Base-by-base conservation (phyloP, 2,329 filamentous ascomycete species). In the Berkeleyomyces basicola region DNA sequence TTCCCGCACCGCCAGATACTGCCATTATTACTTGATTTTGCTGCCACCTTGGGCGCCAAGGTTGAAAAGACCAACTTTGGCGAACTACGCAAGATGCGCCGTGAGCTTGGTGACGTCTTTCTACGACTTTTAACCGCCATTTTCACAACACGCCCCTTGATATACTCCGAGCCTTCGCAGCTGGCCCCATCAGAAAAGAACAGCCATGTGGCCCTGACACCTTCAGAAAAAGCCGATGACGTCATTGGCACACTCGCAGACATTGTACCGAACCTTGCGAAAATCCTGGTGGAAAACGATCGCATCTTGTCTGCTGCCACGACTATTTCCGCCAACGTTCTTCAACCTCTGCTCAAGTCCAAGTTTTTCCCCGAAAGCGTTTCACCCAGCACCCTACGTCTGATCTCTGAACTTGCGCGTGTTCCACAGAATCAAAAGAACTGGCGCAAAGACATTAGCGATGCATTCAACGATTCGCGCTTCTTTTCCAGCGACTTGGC, bases 41-140 rank as follows among this genome's bases (percentile, higher is more conserved):
- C 90, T 0, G 87, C 88, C 0, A 88, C 95, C 46, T 76, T 99
- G 44, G 92, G 93, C 1, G 87, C 93, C 71, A 99, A 99, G 76
- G 87, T 97, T 59, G 91, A 96, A 72, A 96, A 99, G 68, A 99
- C 92, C 10, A 96, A 91, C 68, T 97, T 96, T 73, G 92, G 92
- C 42, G 92, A 97, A 74, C 89, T 96, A 74, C 82, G 85, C 60
- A 90, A 87, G 72, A 96, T 96, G 90, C 83, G 91, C 65, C 83
- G 87, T 70, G 92, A 97, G 65, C 77, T 97, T 16, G 88, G 88
- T 33, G 93, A 99, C 69, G 80, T 96, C 0, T 95, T 97, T 70
- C 78, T 93, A 10, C 82, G 91, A 14, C 80, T 99, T 1, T 79
- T 99, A 11, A 88, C 91, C 3, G 93, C 92, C n/a, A 87, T 95